phyloP scores from a whole-genome alignment of 306 rosid species.

The Vigna nakashimae region DNA sequence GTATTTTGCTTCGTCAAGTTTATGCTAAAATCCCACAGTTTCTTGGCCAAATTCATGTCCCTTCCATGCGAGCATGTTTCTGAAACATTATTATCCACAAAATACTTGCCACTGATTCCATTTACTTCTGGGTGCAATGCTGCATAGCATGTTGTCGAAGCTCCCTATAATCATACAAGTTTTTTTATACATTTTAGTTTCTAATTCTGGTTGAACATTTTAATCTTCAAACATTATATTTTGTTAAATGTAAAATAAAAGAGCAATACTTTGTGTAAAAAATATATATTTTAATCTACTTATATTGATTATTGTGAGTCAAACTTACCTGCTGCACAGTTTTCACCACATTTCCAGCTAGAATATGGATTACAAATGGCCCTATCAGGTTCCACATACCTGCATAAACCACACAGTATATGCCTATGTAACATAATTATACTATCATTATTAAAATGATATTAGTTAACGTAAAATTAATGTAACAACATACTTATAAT shows the following conservation, averaged over 20 bases:
- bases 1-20: constrained; percentile 39
- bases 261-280: too few species aligned
- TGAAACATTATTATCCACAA: constrained; percentile 56
- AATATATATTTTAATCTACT: too few species aligned
- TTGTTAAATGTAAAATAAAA: too few species aligned
- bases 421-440: too few species aligned
- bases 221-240: too few species aligned
- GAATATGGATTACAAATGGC: too few species aligned
- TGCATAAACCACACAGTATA: constrained; percentile 32
- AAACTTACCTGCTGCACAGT: constrained; percentile 70
- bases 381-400: too few species aligned
- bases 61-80: constrained; percentile 52
- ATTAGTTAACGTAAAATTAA: too few species aligned
- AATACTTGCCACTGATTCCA: constrained; percentile 73
- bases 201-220: too few species aligned
- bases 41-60: constrained; percentile 66
- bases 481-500: too few species aligned
- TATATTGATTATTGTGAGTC: neutral
- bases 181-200: too few species aligned
- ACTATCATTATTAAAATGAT: neutral
- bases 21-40: constrained; percentile 76
- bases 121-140: constrained; percentile 74
- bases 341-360: constrained; percentile 57
- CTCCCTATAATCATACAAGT: constrained; percentile 58
- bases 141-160: constrained; percentile 86